These are phyloP conservation scores for Penicillium herquei DNA, from an alignment of 495 filamentous ascomycete species.

Conservation along the genomic window DNA sequence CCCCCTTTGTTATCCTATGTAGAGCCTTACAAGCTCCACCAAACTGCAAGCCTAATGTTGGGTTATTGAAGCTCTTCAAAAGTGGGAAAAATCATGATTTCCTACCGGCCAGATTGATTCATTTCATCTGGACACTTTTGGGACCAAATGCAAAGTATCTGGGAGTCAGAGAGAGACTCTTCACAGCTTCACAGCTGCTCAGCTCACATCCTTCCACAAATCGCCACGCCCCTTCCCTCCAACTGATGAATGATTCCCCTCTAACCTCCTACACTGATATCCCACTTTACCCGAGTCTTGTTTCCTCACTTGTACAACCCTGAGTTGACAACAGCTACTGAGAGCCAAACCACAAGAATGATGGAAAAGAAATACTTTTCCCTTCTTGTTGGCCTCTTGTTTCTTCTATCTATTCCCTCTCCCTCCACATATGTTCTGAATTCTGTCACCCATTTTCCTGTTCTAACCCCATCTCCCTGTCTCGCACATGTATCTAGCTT, in stretches of 20 bases:
- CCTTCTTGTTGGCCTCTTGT: background rate
- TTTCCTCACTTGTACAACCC: slow-evolving; percentile 1
- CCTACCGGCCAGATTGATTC: background rate
- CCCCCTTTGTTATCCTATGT: background rate
- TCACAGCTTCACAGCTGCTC: background rate
- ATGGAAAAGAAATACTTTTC: slow-evolving; percentile 6
- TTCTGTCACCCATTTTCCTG: slow-evolving; percentile 5
- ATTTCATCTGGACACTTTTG: background rate
- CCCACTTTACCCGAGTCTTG: background rate
- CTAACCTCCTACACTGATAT: background rate
- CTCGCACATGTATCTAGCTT: slow-evolving; percentile 28
- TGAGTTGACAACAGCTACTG: background rate
- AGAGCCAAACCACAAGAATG: background rate
- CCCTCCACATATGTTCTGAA: slow-evolving; percentile 5
- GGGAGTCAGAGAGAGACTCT: background rate
- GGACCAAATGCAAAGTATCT: background rate
- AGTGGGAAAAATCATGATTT: background rate
- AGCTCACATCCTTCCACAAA: background rate
- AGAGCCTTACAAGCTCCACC: background rate
- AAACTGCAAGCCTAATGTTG: background rate
- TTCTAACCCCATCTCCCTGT: slow-evolving; percentile 7
- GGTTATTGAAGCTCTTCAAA: background rate
- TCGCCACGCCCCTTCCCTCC: background rate
- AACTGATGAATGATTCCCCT: slow-evolving; percentile 10
- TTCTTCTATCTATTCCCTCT: background rate